Evolutionary conservation across 2,329 filamentous ascomycete species (phyloP).

Genomic region (Magnaporthiopsis incrustans): DNA sequence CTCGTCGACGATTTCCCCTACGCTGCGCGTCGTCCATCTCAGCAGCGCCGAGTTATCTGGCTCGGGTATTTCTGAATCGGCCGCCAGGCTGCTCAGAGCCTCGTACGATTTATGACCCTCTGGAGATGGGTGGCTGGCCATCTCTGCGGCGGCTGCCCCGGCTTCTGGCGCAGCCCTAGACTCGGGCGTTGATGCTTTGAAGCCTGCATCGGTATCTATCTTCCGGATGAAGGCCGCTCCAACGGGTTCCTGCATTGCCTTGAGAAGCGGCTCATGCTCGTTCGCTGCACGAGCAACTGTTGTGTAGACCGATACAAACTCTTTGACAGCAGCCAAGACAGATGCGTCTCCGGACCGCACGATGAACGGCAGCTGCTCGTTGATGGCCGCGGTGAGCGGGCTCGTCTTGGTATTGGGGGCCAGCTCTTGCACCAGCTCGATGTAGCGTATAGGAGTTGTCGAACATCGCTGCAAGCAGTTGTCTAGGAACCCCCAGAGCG

Average conservation of each 20-base stretch:
- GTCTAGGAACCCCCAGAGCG: constrained; percentile 66
- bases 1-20: constrained; percentile 73
- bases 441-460: constrained; percentile 72
- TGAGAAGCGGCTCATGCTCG: constrained; percentile 5
- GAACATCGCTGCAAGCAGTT: constrained; percentile 73
- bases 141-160: background rate
- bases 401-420: constrained; percentile 27
- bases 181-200: background rate
- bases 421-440: constrained; percentile 57
- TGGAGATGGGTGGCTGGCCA: background rate
- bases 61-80: constrained; percentile 18
- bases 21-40: constrained; percentile 67
- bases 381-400: constrained; percentile 58
- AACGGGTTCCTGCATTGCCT: constrained; percentile 1
- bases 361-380: constrained; percentile 71
- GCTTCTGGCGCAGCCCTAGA: background rate
- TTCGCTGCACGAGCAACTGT: constrained; percentile 5
- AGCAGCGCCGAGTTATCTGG: constrained; percentile 45
- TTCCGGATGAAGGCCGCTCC: constrained; percentile 2
- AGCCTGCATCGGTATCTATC: background rate
- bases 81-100: background rate
- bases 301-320: constrained; percentile 5
- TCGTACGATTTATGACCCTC: background rate
- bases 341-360: constrained; percentile 39
- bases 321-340: constrained; percentile 10